phyloP scores from a whole-genome alignment of 2,329 filamentous ascomycete genomes.

The Orbilia quercus region DNA sequence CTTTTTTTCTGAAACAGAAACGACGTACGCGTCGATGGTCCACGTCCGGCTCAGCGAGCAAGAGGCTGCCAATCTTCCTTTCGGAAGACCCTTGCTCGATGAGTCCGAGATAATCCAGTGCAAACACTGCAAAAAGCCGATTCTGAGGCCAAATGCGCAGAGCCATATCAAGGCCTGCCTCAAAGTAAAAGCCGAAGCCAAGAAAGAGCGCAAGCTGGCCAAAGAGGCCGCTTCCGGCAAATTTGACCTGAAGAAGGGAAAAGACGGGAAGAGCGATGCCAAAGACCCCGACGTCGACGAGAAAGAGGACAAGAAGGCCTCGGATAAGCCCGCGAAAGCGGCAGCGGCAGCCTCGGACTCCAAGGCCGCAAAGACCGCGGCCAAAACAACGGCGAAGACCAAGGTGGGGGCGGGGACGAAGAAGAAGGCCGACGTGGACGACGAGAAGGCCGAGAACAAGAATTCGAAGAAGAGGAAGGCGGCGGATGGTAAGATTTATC shows the following conservation, averaged over 20 bases:
- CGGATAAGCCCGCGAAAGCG: slow-evolving; percentile 64
- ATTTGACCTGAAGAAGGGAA: slow-evolving; percentile 62
- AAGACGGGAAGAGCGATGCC: slow-evolving; percentile 59
- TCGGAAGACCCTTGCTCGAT: slow-evolving; percentile 83
- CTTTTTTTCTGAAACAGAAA: slow-evolving; percentile 8
- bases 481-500: slow-evolving; percentile 66
- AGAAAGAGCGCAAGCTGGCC: slow-evolving; percentile 76
- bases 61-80: slow-evolving; percentile 81
- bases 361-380: slow-evolving; percentile 26
- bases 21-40: slow-evolving; percentile 19
- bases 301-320: slow-evolving; percentile 59
- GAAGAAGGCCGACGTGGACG: slow-evolving; percentile 69
- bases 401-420: slow-evolving; percentile 64
- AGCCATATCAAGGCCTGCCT: slow-evolving; percentile 86
- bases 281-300: slow-evolving; percentile 64
- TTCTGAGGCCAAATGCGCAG: slow-evolving; percentile 78
- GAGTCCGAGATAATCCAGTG: slow-evolving; percentile 82
- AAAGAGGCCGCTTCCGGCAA: slow-evolving; percentile 68
- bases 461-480: slow-evolving; percentile 83
- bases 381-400: slow-evolving; percentile 34
- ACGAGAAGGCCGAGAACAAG: slow-evolving; percentile 71
- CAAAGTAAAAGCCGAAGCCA: slow-evolving; percentile 81
- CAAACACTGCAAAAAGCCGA: slow-evolving; percentile 92
- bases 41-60: slow-evolving; percentile 74
- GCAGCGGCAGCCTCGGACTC: slow-evolving; percentile 49